Evolutionary conservation across 1,139 yeast genomes (phyloP).

Genomic region (Maudiozyma humilis): DNA sequence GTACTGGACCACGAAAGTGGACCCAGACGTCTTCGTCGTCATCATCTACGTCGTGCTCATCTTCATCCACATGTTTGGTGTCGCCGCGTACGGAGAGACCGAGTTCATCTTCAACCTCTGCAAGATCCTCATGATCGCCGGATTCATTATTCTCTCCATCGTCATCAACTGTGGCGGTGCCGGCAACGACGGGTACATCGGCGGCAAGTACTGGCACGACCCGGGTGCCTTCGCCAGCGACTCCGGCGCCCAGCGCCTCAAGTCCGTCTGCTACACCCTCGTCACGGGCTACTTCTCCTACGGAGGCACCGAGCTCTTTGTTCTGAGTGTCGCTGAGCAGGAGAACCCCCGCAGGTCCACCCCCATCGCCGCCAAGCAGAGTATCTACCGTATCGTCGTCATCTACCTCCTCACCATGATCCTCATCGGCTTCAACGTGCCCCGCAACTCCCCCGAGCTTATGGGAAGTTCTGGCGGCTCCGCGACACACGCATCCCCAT

Average conservation of each 20-base stretch:
- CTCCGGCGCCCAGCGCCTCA: constrained; percentile 33
- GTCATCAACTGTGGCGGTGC: constrained; percentile 56
- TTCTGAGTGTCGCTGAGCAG: constrained; percentile 80
- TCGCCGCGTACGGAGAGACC: constrained; percentile 62
- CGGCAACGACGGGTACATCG: constrained; percentile 46
- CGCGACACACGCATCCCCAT: constrained; percentile 52
- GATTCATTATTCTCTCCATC: constrained; percentile 53
- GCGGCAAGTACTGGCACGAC: constrained; percentile 40
- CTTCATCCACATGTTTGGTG: constrained; percentile 50
- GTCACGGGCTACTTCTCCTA: constrained; percentile 77
- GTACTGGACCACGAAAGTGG: constrained; percentile 50
- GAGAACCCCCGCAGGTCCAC: constrained; percentile 60
- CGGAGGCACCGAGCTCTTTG: constrained; percentile 72
- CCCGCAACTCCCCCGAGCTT: constrained; percentile 41
- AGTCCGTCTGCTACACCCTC: constrained; percentile 72
- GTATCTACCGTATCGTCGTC: constrained; percentile 58
- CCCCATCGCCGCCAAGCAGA: constrained; percentile 63
- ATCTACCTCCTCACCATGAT: constrained; percentile 51
- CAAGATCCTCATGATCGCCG: constrained; percentile 52
- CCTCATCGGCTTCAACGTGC: constrained; percentile 56
- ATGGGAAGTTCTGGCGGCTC: constrained; percentile 36
- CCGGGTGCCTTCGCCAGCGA: constrained; percentile 13
- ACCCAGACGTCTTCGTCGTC: constrained; percentile 55
- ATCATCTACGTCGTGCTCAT: constrained; percentile 50
- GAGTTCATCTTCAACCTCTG: constrained; percentile 49